A percentile compares a stretch with the other conserved stretches of the same genome.
These are phyloP conservation scores for Mucor plumbeus DNA, from an alignment of 371 early-diverging fungal genomes.

Conservation along the genomic window DNA sequence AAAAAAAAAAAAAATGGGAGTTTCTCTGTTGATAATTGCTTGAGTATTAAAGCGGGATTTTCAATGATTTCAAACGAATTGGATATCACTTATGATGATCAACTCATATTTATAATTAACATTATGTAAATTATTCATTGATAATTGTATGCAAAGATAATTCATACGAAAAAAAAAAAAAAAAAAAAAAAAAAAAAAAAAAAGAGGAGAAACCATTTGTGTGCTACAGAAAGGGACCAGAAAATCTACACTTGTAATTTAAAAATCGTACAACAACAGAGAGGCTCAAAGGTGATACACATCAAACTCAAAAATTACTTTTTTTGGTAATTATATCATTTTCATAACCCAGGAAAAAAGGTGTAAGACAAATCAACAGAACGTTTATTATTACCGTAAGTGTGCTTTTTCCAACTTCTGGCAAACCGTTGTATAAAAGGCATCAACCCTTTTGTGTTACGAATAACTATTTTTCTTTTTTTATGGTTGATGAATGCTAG, in stretches of 20 bases:
- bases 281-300: too few species aligned
- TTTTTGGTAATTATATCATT: background rate
- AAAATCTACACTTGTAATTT: constrained; percentile 6
- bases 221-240: constrained; percentile 4
- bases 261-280: background rate
- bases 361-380: background rate
- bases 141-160: background rate
- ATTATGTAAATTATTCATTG: background rate
- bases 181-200: background rate
- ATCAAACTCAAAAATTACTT: background rate
- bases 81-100: background rate
- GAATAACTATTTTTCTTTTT: background rate
- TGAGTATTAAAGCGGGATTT: background rate
- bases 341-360: constrained; percentile 3
- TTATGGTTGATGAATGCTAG: background rate
- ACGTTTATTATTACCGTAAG: constrained; percentile 9
- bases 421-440: background rate
- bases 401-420: background rate
- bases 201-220: background rate
- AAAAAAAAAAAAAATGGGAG: too few species aligned
- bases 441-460: constrained; percentile 1
- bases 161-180: background rate
- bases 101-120: background rate
- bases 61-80: background rate
- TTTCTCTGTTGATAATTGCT: too few species aligned